Evolutionary conservation across 441 rosid species (phyloP).

Genomic region (Arabidopsis hybrid): DNA sequence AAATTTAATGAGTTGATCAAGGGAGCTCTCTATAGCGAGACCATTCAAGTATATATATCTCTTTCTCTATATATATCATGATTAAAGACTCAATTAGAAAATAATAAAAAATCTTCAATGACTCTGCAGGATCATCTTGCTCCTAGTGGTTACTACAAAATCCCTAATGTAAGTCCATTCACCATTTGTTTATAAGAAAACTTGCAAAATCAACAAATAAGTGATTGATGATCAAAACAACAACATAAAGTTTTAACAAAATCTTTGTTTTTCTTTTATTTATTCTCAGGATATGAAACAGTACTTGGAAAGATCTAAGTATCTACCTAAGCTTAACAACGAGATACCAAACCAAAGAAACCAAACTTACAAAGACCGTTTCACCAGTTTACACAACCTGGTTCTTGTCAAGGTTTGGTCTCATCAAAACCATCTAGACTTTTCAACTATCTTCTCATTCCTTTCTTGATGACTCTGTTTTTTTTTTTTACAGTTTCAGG

Average conservation of each 20-base stretch:
- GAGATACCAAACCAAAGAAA: conserved; percentile 70
- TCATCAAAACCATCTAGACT: not conserved
- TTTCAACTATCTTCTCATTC: not conserved
- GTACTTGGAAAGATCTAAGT: conserved; percentile 68
- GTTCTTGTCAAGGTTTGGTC: conserved; percentile 80
- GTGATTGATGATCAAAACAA: not conserved
- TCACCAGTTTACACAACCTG: conserved; percentile 75
- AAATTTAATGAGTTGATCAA: conserved; percentile 54
- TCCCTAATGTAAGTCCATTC: conserved; percentile 65
- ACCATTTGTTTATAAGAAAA: not conserved
- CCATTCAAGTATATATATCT: conserved; percentile 58
- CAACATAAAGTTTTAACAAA: not conserved
- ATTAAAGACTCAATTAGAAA: not conserved
- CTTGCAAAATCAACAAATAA: not conserved
- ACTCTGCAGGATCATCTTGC: conserved; percentile 74
- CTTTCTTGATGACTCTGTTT: conserved; percentile 11
- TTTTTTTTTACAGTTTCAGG: conserved; percentile 59
- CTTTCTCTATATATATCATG: not conserved
- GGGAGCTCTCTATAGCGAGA: conserved; percentile 58
- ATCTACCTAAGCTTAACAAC: conserved; percentile 86
- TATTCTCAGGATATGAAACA: conserved; percentile 52
- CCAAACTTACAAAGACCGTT: conserved; percentile 72
- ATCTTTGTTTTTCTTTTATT: not conserved
- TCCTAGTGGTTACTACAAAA: conserved; percentile 73
- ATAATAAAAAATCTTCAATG: conserved; percentile 5